A percentile compares a stretch with the other conserved stretches of the same genome.
Conservation (phyloP, 257 asterid genomes). For the Fraxinus pennsylvanica region DNA sequence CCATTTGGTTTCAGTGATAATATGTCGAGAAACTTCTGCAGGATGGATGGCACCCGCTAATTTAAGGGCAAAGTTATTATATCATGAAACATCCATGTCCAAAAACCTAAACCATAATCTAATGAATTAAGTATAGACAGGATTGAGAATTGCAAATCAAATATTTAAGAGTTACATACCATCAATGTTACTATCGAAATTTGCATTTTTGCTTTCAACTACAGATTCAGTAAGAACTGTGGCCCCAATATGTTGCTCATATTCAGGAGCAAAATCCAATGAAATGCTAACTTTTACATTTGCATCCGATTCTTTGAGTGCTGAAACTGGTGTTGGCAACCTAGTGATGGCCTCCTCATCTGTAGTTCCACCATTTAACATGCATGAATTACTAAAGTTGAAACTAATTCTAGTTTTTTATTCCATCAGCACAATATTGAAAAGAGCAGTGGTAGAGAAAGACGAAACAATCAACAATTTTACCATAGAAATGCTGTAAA, state of each 20-base stretch:
- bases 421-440: neutral
- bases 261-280: constrained; percentile 42
- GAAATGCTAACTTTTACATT: constrained; percentile 36
- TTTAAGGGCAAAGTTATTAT: constrained; percentile 4
- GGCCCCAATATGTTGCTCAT: constrained; percentile 36
- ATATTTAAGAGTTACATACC: constrained; percentile 24
- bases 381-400: constrained; percentile 10
- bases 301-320: constrained; percentile 25
- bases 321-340: constrained; percentile 32
- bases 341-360: neutral
- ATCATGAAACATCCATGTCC: neutral
- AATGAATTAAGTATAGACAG: neutral
- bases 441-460: constrained; percentile 10
- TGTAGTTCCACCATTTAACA: constrained; percentile 25
- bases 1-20: constrained; percentile 30
- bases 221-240: constrained; percentile 32
- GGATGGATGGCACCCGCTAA: constrained; percentile 43
- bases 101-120: neutral
- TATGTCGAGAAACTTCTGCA: constrained; percentile 43
- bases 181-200: constrained; percentile 26
- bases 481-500: neutral
- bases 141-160: neutral
- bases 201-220: constrained; percentile 31
- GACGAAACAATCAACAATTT: neutral
- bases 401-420: constrained; percentile 10